Evolutionary conservation across 202 grass and related monocot genomes (phyloP).

Genomic region (Schoenoplectus triqueter): DNA sequence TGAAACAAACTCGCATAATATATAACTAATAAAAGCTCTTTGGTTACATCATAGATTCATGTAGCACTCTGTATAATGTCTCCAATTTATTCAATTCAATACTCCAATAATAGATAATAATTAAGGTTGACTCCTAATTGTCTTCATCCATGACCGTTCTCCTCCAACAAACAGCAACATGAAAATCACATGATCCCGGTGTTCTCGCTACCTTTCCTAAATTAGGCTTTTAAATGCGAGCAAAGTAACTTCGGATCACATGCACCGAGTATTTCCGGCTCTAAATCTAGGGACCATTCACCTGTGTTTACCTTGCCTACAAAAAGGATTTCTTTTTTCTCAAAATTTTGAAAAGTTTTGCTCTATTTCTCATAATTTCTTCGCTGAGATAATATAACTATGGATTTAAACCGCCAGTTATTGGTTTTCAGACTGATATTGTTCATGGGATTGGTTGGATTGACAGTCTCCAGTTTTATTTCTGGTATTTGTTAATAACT

Average conservation of each 20-base stretch:
- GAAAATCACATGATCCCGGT: conserved; percentile 31
- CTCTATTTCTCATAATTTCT: neutral
- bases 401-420: neutral
- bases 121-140: neutral
- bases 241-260: neutral
- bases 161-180: neutral
- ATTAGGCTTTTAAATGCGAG: conserved; percentile 23
- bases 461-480: conserved; percentile 32
- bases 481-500: conserved; percentile 27
- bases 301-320: neutral
- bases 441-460: conserved; percentile 35
- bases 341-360: neutral
- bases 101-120: neutral
- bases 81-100: neutral
- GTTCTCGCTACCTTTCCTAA: conserved; percentile 24
- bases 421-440: conserved; percentile 37
- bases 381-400: neutral
- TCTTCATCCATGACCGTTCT: neutral
- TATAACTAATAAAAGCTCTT: neutral
- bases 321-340: conserved; percentile 19
- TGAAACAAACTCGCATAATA: neutral
- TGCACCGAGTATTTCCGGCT: neutral
- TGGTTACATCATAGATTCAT: too few relatives aligned
- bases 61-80: neutral
- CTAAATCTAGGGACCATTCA: neutral